phyloP scores from a whole-genome alignment of 2,329 filamentous ascomycete genomes.

The Claviceps sp. region DNA sequence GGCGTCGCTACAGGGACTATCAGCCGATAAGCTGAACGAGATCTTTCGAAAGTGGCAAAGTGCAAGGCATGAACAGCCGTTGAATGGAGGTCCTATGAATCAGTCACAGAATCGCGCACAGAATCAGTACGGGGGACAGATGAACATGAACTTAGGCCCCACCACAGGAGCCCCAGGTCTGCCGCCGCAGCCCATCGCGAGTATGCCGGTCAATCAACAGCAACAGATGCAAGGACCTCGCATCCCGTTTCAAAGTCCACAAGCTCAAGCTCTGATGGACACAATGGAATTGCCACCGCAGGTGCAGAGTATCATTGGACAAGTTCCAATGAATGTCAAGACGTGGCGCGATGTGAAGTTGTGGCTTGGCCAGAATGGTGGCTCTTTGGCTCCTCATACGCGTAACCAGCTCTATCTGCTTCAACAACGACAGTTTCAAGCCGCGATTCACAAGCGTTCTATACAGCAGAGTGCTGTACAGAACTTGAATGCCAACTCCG shows the following conservation, averaged over 20 bases:
- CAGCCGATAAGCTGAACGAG: conserved; percentile 38
- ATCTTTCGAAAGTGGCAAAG: conserved; percentile 36
- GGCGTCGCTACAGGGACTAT: conserved; percentile 27
- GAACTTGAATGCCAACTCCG: conserved; percentile 14
- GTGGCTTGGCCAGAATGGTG: conserved; percentile 26
- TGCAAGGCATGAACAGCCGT: conserved; percentile 20
- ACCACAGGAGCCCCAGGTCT: conserved; percentile 14
- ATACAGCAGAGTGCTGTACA: conserved; percentile 17
- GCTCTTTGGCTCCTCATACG: conserved; percentile 15
- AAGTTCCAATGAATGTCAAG: conserved; percentile 29
- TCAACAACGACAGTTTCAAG: conserved; percentile 28
- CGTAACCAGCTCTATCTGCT: conserved; percentile 20
- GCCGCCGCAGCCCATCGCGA: conserved; percentile 14
- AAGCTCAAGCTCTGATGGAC: conserved; percentile 30
- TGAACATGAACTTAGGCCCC: conserved; percentile 18
- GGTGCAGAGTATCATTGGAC: conserved; percentile 17
- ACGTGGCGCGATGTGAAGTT: conserved; percentile 35
- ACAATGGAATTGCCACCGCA: conserved; percentile 31
- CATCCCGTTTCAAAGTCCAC: conserved; percentile 15
- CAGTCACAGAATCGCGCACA: conserved; percentile 16
- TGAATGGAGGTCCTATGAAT: conserved; percentile 19
- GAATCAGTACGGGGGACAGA: conserved; percentile 18
- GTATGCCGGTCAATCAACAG: conserved; percentile 14
- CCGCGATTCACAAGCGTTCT: conserved; percentile 17
- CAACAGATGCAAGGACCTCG: conserved; percentile 17